These are phyloP conservation scores for Phytophthora constricta DNA, from an alignment of 352 stramenopile species.

Conservation along the genomic window DNA sequence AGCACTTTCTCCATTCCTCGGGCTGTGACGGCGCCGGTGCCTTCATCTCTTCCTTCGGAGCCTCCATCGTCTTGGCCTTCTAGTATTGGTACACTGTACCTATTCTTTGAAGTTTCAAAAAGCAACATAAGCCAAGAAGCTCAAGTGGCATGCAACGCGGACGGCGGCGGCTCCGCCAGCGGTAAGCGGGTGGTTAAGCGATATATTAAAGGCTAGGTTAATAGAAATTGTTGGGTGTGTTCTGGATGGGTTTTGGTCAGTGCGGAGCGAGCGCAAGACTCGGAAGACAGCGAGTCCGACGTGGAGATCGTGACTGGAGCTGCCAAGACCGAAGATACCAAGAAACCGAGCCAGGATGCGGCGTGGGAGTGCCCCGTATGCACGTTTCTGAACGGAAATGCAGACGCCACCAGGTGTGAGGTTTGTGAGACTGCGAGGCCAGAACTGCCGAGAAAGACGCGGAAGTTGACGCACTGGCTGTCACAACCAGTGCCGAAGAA, in stretches of 20 bases:
- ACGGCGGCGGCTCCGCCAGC: slow-evolving; percentile 33
- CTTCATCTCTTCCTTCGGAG: slow-evolving; percentile 15
- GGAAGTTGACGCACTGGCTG: slow-evolving; percentile 55
- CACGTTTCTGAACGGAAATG: slow-evolving; percentile 55
- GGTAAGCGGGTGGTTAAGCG: slow-evolving; percentile 26
- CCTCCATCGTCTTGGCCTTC: slow-evolving; percentile 7
- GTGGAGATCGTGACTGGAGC: slow-evolving; percentile 18
- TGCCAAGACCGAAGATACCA: neutral
- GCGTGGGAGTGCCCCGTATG: slow-evolving; percentile 53
- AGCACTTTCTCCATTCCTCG: slow-evolving; percentile 24
- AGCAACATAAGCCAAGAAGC: slow-evolving; percentile 1
- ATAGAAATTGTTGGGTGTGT: no score
- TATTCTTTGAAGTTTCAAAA: slow-evolving; percentile 34
- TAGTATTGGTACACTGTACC: slow-evolving; percentile 8
- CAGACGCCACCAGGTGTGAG: slow-evolving; percentile 34
- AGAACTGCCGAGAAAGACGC: slow-evolving; percentile 30
- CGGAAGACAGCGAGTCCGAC: slow-evolving; percentile 38
- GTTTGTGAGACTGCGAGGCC: slow-evolving; percentile 47
- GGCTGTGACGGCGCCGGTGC: neutral
- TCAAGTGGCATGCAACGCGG: slow-evolving; percentile 23
- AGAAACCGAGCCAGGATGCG: neutral
- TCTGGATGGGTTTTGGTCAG: slow-evolving; percentile 2
- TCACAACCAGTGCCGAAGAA: slow-evolving; percentile 29
- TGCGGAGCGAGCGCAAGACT: slow-evolving; percentile 9
- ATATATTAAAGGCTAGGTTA: no score